Percentiles rank a stretch among this genome's conserved stretches.
Evolutionary conservation across 371 early-diverging fungal species (phyloP).

Genomic region (Capniomyces stellatus): DNA sequence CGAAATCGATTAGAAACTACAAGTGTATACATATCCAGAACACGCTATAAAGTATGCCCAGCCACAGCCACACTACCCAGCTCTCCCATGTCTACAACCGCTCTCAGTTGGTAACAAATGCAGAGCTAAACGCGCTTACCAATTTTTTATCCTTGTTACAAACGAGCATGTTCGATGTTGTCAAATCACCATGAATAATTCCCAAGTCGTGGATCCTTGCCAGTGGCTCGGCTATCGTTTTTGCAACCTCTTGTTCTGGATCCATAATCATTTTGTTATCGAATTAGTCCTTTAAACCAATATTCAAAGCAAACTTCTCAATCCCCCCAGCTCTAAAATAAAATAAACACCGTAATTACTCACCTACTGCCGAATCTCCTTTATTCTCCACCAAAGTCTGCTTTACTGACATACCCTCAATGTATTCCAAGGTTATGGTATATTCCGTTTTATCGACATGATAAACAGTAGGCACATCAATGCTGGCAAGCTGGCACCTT

Average conservation of each 20-base stretch:
- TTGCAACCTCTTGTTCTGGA: slow-evolving; percentile 30
- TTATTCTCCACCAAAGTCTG: slow-evolving; percentile 33
- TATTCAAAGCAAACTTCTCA: no score
- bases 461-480: slow-evolving; percentile 68
- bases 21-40: not conserved
- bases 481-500: slow-evolving; percentile 45
- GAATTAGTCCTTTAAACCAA: no score
- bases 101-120: not conserved
- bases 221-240: slow-evolving; percentile 46
- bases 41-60: not conserved
- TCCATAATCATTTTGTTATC: no score
- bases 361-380: no score
- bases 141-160: slow-evolving; percentile 28
- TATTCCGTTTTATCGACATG: slow-evolving; percentile 46
- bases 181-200: slow-evolving; percentile 95
- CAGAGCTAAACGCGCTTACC: slow-evolving; percentile 28
- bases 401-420: slow-evolving; percentile 56
- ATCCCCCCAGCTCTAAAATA: no score
- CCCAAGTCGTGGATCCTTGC: slow-evolving; percentile 70
- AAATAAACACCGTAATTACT: no score
- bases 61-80: not conserved
- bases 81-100: no score
- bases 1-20: slow-evolving; percentile 93
- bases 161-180: slow-evolving; percentile 90
- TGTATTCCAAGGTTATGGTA: slow-evolving; percentile 71